A percentile compares a stretch with the other conserved stretches of the same genome.
phyloP scores from a whole-genome alignment of 139 green algal species.

The Spirogloea muscicola region DNA sequence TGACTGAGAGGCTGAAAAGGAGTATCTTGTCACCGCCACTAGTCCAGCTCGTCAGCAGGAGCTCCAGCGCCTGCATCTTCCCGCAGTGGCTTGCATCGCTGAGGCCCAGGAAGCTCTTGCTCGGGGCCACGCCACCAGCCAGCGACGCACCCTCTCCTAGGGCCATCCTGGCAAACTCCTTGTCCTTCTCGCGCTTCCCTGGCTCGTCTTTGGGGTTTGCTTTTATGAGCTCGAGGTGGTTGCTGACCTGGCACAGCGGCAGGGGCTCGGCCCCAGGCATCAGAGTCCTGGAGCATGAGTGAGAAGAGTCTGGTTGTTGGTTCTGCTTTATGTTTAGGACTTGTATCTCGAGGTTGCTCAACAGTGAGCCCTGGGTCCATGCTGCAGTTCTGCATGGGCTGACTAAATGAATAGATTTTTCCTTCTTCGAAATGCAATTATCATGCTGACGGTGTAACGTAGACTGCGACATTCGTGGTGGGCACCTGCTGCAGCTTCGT shows the following conservation, averaged over 20 bases:
- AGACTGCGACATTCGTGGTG: too few species aligned
- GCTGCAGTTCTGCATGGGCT: too few species aligned
- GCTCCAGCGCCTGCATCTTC: conserved; percentile 60
- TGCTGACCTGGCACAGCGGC: conserved; percentile 56
- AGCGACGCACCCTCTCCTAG: conserved; percentile 57
- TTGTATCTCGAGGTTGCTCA: too few species aligned
- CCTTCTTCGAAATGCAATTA: too few species aligned
- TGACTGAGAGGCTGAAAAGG: conserved; percentile 62
- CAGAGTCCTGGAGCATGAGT: too few species aligned
- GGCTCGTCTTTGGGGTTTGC: conserved; percentile 23
- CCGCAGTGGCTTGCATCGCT: conserved; percentile 53
- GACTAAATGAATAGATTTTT: too few species aligned
- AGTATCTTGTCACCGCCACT: conserved; percentile 53
- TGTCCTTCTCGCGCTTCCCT: conserved; percentile 24
- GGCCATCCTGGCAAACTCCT: conserved; percentile 56
- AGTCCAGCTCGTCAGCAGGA: conserved; percentile 48
- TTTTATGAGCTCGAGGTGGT: conserved; percentile 75
- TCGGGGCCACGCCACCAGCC: conserved; percentile 46
- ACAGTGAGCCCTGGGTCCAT: too few species aligned
- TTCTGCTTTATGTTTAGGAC: too few species aligned
- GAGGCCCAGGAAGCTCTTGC: conserved; percentile 46
- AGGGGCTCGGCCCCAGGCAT: too few species aligned
- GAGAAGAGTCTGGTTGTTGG: too few species aligned
- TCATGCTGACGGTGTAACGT: too few species aligned
- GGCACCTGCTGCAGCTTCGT: conserved; percentile 47